Evolutionary conservation across 768 basidiomycete genomes (phyloP).

Genomic region (Steccherinum ochraceum): DNA sequence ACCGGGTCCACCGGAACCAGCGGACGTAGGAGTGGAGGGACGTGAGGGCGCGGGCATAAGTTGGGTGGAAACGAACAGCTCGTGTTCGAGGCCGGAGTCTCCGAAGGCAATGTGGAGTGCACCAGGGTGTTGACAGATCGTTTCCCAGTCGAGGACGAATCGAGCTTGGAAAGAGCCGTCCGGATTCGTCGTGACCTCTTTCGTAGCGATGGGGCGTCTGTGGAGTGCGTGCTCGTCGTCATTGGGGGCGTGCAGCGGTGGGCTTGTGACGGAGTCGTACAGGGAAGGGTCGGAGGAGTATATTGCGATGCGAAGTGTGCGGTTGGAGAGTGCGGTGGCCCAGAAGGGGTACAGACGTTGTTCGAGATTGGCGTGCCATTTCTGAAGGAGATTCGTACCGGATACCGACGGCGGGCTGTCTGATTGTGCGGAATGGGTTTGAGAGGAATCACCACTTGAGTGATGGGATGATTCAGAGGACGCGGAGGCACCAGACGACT

Average conservation of each 20-base stretch:
- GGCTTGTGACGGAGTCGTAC: slow-evolving; percentile 7
- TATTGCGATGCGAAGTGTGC: slow-evolving; percentile 58
- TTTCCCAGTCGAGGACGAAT: slow-evolving; percentile 63
- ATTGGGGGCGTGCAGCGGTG: slow-evolving; percentile 11
- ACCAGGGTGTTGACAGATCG: slow-evolving; percentile 53
- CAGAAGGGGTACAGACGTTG: slow-evolving; percentile 74
- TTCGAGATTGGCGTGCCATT: slow-evolving; percentile 72
- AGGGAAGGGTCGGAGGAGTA: slow-evolving; percentile 36
- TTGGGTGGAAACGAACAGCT: slow-evolving; percentile 49
- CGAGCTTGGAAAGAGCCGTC: slow-evolving; percentile 72
- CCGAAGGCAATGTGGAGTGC: slow-evolving; percentile 54
- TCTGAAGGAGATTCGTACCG: slow-evolving; percentile 32
- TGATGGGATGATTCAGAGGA: slow-evolving; percentile 11
- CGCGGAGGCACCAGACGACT: slow-evolving; percentile 8
- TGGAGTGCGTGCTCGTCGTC: slow-evolving; percentile 23
- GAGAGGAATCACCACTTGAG: background rate
- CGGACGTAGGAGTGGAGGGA: slow-evolving; percentile 13
- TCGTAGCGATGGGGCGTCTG: slow-evolving; percentile 40
- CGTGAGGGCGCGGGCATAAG: slow-evolving; percentile 35
- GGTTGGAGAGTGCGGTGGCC: slow-evolving; percentile 61
- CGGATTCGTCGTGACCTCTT: slow-evolving; percentile 48
- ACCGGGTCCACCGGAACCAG: slow-evolving; percentile 5
- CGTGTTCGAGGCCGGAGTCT: slow-evolving; percentile 35
- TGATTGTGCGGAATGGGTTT: slow-evolving; percentile 5
- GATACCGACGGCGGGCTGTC: slow-evolving; percentile 4